phyloP scores from a whole-genome alignment of 768 basidiomycete species.

The Phlegmacium glaucopus region DNA sequence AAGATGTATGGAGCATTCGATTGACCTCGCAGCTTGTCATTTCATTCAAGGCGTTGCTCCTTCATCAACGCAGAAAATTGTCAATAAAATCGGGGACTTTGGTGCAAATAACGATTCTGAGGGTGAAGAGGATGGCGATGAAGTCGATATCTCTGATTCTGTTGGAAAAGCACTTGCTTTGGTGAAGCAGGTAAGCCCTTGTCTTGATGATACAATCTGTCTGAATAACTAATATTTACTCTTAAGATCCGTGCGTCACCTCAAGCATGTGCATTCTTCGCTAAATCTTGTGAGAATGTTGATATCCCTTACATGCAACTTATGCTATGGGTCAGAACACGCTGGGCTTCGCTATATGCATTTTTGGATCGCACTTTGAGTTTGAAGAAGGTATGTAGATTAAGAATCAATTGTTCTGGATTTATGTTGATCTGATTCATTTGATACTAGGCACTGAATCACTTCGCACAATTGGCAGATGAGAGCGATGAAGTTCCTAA shows the following conservation, averaged over 20 bases:
- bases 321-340: constrained; percentile 24
- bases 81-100: neutral
- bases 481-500: constrained; percentile 17
- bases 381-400: constrained; percentile 5
- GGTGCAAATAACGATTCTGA: too few species aligned
- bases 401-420: neutral
- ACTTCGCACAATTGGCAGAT: constrained; percentile 20
- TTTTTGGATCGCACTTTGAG: constrained; percentile 13
- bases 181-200: constrained; percentile 19
- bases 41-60: constrained; percentile 23
- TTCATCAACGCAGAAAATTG: neutral
- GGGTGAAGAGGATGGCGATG: neutral
- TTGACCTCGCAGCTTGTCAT: constrained; percentile 24
- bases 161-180: constrained; percentile 21
- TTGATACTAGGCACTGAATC: constrained; percentile 13
- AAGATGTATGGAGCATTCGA: constrained; percentile 31
- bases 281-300: constrained; percentile 12
- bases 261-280: constrained; percentile 24
- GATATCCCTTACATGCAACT: constrained; percentile 18
- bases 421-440: neutral
- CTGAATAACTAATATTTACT: constrained; percentile 1
- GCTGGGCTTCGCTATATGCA: constrained; percentile 27
- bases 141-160: constrained; percentile 14
- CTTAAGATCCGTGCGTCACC: constrained; percentile 20
- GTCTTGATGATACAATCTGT: neutral